phyloP scores from a whole-genome alignment of 1,284 basidiomycete species.

The Malassezia caprae region DNA sequence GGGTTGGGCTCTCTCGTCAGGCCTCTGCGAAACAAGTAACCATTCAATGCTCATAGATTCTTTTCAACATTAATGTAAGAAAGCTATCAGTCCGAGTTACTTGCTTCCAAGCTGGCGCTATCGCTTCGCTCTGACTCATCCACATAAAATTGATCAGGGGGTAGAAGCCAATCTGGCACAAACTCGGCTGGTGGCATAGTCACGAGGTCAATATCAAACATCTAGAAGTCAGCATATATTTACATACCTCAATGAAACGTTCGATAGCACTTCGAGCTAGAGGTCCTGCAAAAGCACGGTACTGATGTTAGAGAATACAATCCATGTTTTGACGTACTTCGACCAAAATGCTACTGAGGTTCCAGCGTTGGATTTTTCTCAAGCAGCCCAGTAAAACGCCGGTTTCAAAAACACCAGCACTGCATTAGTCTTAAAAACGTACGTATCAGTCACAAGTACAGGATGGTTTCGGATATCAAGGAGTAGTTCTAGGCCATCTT shows the following conservation, averaged over 20 bases:
- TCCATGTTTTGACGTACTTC: slow-evolving; percentile 8
- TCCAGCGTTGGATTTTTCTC: slow-evolving; percentile 40
- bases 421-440: neutral
- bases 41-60: neutral
- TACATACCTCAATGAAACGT: slow-evolving; percentile 33
- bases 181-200: slow-evolving; percentile 24
- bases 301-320: slow-evolving; percentile 15
- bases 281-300: slow-evolving; percentile 38
- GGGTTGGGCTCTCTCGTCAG: too few relatives aligned
- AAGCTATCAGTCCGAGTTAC: neutral
- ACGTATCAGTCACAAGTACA: slow-evolving; percentile 35
- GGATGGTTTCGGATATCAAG: slow-evolving; percentile 29
- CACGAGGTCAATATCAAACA: slow-evolving; percentile 44
- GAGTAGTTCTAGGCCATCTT: slow-evolving; percentile 35
- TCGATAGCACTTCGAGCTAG: slow-evolving; percentile 36
- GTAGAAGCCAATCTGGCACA: slow-evolving; percentile 32
- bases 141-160: slow-evolving; percentile 20
- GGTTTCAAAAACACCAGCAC: slow-evolving; percentile 39
- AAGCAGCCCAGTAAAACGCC: slow-evolving; percentile 40
- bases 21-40: too few relatives aligned
- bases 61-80: neutral
- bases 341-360: slow-evolving; percentile 40
- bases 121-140: slow-evolving; percentile 26
- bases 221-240: slow-evolving; percentile 4
- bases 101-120: neutral